Evolutionary conservation across 192 early-diverging fungal genomes (phyloP).

Genomic region (Chytriomyces sp.): DNA sequence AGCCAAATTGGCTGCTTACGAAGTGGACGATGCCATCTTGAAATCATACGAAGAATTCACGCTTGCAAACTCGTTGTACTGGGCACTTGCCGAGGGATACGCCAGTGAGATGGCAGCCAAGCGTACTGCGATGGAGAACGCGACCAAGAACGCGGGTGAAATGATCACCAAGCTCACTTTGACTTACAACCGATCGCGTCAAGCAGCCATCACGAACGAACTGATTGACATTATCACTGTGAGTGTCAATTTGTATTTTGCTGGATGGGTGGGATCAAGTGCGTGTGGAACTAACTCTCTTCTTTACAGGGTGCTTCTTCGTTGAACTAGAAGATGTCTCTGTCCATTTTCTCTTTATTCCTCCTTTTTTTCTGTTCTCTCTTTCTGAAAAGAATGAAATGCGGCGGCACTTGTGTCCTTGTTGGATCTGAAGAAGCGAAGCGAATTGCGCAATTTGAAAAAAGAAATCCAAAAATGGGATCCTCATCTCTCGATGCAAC

Average conservation of each 20-base stretch:
- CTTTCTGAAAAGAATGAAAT: too few relatives aligned
- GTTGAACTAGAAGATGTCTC: constrained; percentile 10
- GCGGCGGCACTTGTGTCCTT: too few relatives aligned
- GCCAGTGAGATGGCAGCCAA: constrained; percentile 95
- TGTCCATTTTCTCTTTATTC: too few relatives aligned
- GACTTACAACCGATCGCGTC: constrained; percentile 96
- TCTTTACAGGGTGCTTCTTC: constrained; percentile 16
- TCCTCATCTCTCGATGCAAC: constrained; percentile 9
- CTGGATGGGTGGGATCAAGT: background rate
- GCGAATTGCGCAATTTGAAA: too few relatives aligned
- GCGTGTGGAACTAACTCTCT: background rate
- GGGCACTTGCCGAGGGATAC: constrained; percentile 95
- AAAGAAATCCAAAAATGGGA: too few relatives aligned
- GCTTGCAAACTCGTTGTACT: constrained; percentile 92
- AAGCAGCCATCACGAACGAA: constrained; percentile 98
- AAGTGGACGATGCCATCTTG: constrained; percentile 86
- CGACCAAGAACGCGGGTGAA: constrained; percentile 98
- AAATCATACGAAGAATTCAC: constrained; percentile 91
- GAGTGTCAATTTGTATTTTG: background rate
- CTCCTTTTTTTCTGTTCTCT: too few relatives aligned
- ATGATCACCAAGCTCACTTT: constrained; percentile 96
- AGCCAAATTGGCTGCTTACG: constrained; percentile 88
- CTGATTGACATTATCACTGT: constrained; percentile 61
- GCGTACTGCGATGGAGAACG: constrained; percentile 99
- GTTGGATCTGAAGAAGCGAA: too few relatives aligned